Conservation (phyloP, 257 asterid genomes). For the Rauvolfia tetraphylla region DNA sequence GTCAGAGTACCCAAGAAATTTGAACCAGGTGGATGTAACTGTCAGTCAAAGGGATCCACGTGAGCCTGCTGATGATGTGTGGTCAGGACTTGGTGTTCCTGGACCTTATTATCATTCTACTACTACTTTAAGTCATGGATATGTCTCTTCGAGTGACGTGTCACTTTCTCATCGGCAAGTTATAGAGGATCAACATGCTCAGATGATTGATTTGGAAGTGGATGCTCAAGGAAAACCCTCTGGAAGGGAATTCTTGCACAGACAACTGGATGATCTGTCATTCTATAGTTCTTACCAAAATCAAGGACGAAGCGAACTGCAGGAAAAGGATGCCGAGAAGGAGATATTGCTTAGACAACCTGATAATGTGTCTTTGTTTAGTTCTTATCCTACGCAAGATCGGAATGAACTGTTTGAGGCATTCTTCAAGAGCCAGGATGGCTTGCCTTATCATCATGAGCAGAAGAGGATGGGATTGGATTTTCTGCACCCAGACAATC, state of each 20-base stretch:
- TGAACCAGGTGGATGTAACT: conserved; percentile 40
- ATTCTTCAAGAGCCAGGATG: conserved; percentile 48
- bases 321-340: conserved; percentile 46
- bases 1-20: conserved; percentile 43
- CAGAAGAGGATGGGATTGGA: conserved; percentile 52
- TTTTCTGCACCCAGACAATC: conserved; percentile 44
- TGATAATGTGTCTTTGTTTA: conserved; percentile 45
- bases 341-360: conserved; percentile 43
- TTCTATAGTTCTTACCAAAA: conserved; percentile 48
- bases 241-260: conserved; percentile 42
- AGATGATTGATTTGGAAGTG: conserved; percentile 41
- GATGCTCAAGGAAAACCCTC: conserved; percentile 35
- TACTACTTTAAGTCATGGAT: conserved; percentile 43
- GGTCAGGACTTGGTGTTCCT: conserved; percentile 62
- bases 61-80: conserved; percentile 44
- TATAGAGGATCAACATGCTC: conserved; percentile 45
- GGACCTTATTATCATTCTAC: conserved; percentile 49
- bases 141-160: conserved; percentile 50
- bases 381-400: conserved; percentile 45
- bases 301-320: conserved; percentile 51
- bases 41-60: conserved; percentile 35
- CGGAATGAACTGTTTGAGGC: conserved; percentile 63
- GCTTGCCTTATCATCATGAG: conserved; percentile 46
- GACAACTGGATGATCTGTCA: conserved; percentile 45
- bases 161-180: conserved; percentile 56